Evolutionary conservation across 2,329 filamentous ascomycete species (phyloP), one percentile per base, ranked within the genome.

Genomic region (Alternaria triticimaculans): DNA sequence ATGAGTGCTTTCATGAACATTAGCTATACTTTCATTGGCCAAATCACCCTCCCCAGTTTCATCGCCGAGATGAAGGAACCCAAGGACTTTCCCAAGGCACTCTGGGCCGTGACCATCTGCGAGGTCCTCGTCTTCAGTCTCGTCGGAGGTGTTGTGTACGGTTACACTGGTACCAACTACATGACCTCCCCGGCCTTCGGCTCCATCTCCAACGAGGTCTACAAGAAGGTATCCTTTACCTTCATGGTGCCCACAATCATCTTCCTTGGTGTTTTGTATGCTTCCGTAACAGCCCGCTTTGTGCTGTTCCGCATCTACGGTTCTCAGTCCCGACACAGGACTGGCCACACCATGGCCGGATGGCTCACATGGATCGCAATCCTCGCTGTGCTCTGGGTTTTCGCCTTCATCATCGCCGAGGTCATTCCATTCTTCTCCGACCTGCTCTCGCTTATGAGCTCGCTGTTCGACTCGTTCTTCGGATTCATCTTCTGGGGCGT

Each of bases 201-300:
- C 11, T 94, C 92, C 1, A 84, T 97, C 21, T 86, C 91, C 45
- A 88, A 92, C 50, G 84, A 87, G 20, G 68, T 90, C 2, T 96
- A 90, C 82, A 94, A 96, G 83, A 97, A 97, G 83, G 86, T 96
- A 3, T 88, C 92, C 0, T 97, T 97, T 81, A 94, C 91, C 12
- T 97, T 97, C 83, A 97, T 97, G 94, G 91, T 97, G 30, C 94
- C 94, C 0, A 97, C 94, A 0, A 86, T 97, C 68, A 93, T 97
- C 76, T 97, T 97, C 83, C 82, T 97, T 5, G 94, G 94, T 8
- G 93, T 96, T 0, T 81, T 97, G 18, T 97, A 97, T 77, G 94
- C 94, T 14, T 96, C 92, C 0, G 93, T 97, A 2, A 94, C 93
- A 5, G 91, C 92, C 1, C 91, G 94, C 28, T 97, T 97, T 82